These are phyloP conservation scores for Inonotus hispidus DNA, from an alignment of 1,284 basidiomycete genomes.

Conservation along the genomic window DNA sequence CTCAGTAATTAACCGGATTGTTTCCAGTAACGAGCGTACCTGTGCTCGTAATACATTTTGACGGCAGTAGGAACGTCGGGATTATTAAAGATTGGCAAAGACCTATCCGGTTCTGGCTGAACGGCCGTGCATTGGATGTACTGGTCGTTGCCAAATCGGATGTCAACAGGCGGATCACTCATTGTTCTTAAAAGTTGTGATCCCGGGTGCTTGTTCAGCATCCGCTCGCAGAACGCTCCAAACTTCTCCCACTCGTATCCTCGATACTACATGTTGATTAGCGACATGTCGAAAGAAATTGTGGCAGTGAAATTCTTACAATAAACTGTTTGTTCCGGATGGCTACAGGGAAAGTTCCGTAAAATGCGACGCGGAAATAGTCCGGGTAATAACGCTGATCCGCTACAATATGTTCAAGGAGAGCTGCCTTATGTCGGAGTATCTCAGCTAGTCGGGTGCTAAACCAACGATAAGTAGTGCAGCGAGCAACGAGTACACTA, in stretches of 20 bases:
- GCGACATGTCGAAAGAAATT: constrained; percentile 8
- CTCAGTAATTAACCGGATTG: neutral
- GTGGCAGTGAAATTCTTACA: constrained; percentile 38
- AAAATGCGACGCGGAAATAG: constrained; percentile 92
- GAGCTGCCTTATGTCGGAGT: constrained; percentile 74
- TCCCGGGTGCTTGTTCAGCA: constrained; percentile 89
- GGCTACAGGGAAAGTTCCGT: constrained; percentile 83
- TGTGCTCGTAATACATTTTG: constrained; percentile 84
- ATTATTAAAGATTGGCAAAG: constrained; percentile 77
- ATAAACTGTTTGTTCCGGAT: constrained; percentile 85
- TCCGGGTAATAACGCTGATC: constrained; percentile 83
- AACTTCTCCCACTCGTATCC: constrained; percentile 90
- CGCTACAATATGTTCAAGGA: constrained; percentile 79
- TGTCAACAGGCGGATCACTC: constrained; percentile 76
- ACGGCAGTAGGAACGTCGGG: constrained; percentile 80
- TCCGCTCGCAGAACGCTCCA: constrained; percentile 83
- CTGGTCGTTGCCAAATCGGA: constrained; percentile 76
- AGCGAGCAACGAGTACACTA: constrained; percentile 15
- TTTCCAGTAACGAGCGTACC: constrained; percentile 36
- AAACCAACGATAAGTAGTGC: constrained; percentile 7
- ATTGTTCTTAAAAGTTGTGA: constrained; percentile 75
- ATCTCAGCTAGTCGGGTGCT: constrained; percentile 82
- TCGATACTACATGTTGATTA: constrained; percentile 57
- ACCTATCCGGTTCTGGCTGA: constrained; percentile 78
- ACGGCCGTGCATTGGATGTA: constrained; percentile 88